Base-by-base conservation (phyloP, 2,329 filamentous ascomycete genomes). In the Colletotrichum sp. region DNA sequence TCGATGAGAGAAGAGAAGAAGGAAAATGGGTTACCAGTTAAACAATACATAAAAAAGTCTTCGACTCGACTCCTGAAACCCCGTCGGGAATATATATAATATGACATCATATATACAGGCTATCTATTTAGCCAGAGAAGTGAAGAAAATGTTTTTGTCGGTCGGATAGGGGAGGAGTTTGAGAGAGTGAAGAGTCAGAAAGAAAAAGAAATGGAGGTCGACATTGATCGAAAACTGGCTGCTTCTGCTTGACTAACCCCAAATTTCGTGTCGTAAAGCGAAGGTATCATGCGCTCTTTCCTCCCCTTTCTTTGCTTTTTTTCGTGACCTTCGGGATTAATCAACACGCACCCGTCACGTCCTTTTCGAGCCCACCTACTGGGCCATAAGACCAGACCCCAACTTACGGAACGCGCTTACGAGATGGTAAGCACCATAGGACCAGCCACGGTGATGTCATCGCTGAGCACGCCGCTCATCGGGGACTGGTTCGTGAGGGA, bases 371-470 rank as follows among this genome's bases (percentile, higher is more conserved):
- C 64, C 64, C 74, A 27, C 58, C 39, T 22, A 16, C 7, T 36
- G 70, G 48, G 70, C 28, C 22, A 27, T 34, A 28, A 43, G 15
- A 43, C 32, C 48, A 36, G 48, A 39, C 34, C 36, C 64, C 64
- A 22, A 68, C 43, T 36, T 55, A 25, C 64, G 43, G 58, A 27
- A 43, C 13, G 64, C 66, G 68, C 78, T 84, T 85, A 90, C 78
- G 88, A 89, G 62, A 91, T 82, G 65, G 87, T 85, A 83, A 93
- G 84, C 68, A 91, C 89, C 86, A 92, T 89, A 64, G 91, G 91
- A 2, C 92, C 93, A 79, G 93, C 93, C 78, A 94, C 86, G 64
- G 92, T 91, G 79, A 93, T 92, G 70, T 89, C 89, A 83, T 94
- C 92, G 4, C 88, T 90, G 76, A 93, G 81, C 48, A 87, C 83